These are phyloP conservation scores for Scedosporium minutisporum DNA, from an alignment of 2,329 filamentous ascomycete genomes.

Conservation along the genomic window DNA sequence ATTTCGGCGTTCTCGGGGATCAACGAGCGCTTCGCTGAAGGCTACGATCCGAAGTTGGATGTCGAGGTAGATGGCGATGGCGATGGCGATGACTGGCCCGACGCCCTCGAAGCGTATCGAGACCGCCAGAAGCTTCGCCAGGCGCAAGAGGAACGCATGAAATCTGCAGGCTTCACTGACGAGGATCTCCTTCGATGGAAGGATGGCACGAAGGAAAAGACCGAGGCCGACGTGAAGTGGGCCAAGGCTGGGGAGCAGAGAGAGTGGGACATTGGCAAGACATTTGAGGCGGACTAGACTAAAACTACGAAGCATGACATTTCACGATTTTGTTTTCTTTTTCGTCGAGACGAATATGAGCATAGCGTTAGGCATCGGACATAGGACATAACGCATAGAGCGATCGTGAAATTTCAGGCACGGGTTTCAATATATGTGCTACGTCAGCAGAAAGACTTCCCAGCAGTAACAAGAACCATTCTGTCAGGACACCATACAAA, in stretches of 20 bases:
- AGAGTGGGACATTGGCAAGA: slow-evolving; percentile 52
- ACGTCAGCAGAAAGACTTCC: background rate
- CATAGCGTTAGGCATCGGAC: background rate
- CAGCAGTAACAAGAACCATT: background rate
- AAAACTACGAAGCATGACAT: background rate
- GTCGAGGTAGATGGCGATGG: slow-evolving; percentile 38
- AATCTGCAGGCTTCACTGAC: slow-evolving; percentile 69
- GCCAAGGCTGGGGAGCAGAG: slow-evolving; percentile 54
- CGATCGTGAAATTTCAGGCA: background rate
- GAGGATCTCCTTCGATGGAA: slow-evolving; percentile 66
- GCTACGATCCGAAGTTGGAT: slow-evolving; percentile 50
- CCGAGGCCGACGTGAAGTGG: slow-evolving; percentile 56
- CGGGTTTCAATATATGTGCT: background rate
- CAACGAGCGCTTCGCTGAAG: slow-evolving; percentile 67
- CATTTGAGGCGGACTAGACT: slow-evolving; percentile 1
- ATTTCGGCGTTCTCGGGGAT: slow-evolving; percentile 55
- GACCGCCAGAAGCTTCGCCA: slow-evolving; percentile 73
- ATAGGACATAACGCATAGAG: background rate
- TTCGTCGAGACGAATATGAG: background rate
- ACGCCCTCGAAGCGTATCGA: slow-evolving; percentile 65
- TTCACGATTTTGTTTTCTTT: background rate
- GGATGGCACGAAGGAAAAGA: slow-evolving; percentile 49
- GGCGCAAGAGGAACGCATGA: slow-evolving; percentile 65
- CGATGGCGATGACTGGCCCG: slow-evolving; percentile 62
- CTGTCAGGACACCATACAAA: background rate